phyloP scores from a whole-genome alignment of 257 asterid species.

The Nicotiana paniculata region DNA sequence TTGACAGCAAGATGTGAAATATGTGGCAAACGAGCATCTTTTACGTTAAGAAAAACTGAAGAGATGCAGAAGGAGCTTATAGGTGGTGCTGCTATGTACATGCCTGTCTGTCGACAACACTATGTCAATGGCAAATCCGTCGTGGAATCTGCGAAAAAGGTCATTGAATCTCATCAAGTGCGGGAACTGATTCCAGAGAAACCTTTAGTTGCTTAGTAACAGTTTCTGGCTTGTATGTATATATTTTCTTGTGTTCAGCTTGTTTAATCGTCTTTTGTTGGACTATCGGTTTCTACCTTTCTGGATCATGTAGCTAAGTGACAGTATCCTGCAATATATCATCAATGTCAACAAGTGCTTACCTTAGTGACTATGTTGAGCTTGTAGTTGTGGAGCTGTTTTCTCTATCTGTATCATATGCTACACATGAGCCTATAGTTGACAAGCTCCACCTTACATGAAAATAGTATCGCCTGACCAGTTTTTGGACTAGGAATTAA shows the following conservation, averaged over 20 bases:
- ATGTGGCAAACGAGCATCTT: constrained; percentile 8
- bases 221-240: background rate
- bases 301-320: background rate
- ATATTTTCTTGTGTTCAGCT: background rate
- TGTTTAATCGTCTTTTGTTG: background rate
- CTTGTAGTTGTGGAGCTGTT: no score
- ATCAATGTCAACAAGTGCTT: background rate
- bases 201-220: background rate
- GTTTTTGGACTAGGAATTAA: no score
- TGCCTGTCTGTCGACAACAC: constrained; percentile 17
- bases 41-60: constrained; percentile 8
- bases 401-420: background rate
- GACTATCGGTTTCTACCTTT: background rate
- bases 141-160: background rate
- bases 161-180: background rate
- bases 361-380: background rate
- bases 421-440: background rate
- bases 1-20: constrained; percentile 11
- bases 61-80: constrained; percentile 16
- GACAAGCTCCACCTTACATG: background rate
- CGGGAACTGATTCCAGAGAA: background rate
- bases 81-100: constrained; percentile 10
- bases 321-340: background rate
- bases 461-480: no score
- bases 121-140: background rate